phyloP scores from a whole-genome alignment of 352 stramenopile genomes.

The Phytophthora citrophthora region DNA sequence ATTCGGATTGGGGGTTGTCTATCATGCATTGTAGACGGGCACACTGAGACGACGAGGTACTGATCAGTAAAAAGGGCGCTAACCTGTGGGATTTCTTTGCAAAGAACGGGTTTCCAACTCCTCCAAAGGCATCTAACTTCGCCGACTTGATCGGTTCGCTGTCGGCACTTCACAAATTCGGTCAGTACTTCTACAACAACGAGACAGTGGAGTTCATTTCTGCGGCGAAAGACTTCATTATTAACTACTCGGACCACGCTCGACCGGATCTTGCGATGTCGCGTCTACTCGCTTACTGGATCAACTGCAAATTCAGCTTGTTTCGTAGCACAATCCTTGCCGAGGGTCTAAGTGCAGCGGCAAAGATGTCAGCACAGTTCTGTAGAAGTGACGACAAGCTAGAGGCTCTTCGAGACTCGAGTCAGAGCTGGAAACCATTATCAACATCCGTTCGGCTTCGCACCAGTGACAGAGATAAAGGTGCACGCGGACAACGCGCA shows the following conservation, averaged over 20 bases:
- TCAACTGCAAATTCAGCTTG: conserved; percentile 20
- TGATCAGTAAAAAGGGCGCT: neutral
- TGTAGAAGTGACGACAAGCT: conserved; percentile 18
- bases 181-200: conserved; percentile 13
- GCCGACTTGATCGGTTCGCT: conserved; percentile 6
- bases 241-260: conserved; percentile 4
- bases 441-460: neutral
- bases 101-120: neutral
- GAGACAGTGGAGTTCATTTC: conserved; percentile 6
- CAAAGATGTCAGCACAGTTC: conserved; percentile 6
- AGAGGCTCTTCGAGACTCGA: conserved; percentile 4
- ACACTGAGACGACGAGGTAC: neutral
- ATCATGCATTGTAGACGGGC: conserved; percentile 14
- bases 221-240: conserved; percentile 4
- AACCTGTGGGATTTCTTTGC: conserved; percentile 23
- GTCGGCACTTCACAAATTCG: conserved; percentile 2
- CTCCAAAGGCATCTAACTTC: neutral
- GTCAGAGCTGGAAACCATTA: neutral
- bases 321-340: conserved; percentile 3
- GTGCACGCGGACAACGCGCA: neutral
- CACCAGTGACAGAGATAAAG: neutral
- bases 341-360: neutral
- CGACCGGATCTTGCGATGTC: neutral
- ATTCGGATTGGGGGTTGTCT: conserved; percentile 10
- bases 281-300: conserved; percentile 10